Percentiles rank a stretch among this genome's conserved stretches.
phyloP scores from a whole-genome alignment of 257 asterid genomes.

The Perilla frutescens region DNA sequence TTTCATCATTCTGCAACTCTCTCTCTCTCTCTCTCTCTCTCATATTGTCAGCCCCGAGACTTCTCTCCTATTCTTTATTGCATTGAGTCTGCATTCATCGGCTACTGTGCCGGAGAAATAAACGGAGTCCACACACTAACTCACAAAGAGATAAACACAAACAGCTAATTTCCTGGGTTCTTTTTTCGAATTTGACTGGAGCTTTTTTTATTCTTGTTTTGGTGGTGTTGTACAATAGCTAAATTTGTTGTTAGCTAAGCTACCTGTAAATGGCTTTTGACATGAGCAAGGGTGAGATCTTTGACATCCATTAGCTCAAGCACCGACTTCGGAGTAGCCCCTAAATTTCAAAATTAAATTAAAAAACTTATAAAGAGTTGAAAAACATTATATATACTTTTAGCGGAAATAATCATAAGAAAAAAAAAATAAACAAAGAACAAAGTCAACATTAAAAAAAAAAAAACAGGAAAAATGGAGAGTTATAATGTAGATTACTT shows the following conservation, averaged over 20 bases:
- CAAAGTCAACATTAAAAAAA: no score
- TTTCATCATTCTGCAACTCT: constrained; percentile 26
- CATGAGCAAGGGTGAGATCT: constrained; percentile 94
- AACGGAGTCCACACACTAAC: constrained; percentile 55
- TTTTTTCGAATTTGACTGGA: constrained; percentile 1
- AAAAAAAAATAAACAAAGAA: no score
- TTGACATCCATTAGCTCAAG: constrained; percentile 94
- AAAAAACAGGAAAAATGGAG: no score
- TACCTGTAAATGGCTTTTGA: constrained; percentile 95
- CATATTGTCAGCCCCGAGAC: constrained; percentile 47
- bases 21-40: constrained; percentile 37
- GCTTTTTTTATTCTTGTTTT: background rate
- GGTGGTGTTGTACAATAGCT: background rate
- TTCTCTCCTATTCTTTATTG: constrained; percentile 50
- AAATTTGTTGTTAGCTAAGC: background rate
- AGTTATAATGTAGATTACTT: constrained; percentile 45
- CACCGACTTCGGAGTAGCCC: constrained; percentile 96
- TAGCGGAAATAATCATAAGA: background rate
- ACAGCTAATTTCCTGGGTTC: constrained; percentile 15
- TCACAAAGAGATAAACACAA: constrained; percentile 19
- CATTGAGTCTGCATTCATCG: constrained; percentile 72
- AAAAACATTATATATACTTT: no score
- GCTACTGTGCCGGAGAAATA: constrained; percentile 82
- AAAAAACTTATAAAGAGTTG: background rate
- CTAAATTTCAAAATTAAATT: constrained; percentile 38